These are phyloP conservation scores for Cadophora gregata DNA, from an alignment of 2,329 filamentous ascomycete genomes.

Conservation along the genomic window DNA sequence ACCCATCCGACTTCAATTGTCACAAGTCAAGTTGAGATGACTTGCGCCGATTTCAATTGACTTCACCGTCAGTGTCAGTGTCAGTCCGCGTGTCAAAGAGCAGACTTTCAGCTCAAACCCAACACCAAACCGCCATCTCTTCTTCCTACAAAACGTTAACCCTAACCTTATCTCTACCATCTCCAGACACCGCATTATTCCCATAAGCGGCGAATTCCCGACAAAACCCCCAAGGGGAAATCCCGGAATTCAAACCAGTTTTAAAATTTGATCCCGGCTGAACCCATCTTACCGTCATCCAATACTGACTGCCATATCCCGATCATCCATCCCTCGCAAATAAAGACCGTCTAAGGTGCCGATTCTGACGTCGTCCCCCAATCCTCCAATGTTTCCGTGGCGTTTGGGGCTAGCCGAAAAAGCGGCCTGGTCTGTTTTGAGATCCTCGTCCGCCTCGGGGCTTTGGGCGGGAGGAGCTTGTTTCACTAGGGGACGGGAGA, in stretches of 20 bases:
- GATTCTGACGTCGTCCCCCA: slow-evolving; percentile 12
- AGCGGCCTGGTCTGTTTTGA: slow-evolving; percentile 11
- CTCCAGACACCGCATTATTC: background rate
- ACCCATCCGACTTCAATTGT: background rate
- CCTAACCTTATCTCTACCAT: background rate
- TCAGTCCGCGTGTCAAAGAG: slow-evolving; percentile 9
- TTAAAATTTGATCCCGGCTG: too few relatives aligned
- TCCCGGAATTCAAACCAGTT: too few relatives aligned
- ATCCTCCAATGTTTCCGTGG: slow-evolving; percentile 15
- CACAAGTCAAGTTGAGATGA: background rate
- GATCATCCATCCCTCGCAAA: background rate
- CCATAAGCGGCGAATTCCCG: too few relatives aligned
- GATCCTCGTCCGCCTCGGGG: slow-evolving; percentile 9
- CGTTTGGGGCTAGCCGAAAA: slow-evolving; percentile 7
- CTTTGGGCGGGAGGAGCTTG: too few relatives aligned
- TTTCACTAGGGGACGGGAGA: background rate
- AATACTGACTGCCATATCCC: too few relatives aligned
- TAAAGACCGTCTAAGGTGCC: background rate
- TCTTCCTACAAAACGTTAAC: background rate
- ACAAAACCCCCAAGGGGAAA: too few relatives aligned
- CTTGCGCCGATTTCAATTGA: too few relatives aligned
- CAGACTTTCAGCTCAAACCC: background rate
- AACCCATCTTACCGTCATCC: background rate
- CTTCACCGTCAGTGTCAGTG: background rate
- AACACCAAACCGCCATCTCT: background rate